A percentile compares a stretch with the other conserved stretches of the same genome.
Evolutionary conservation across 192 early-diverging fungal genomes (phyloP).

Genomic region (Phycomyces nitens): DNA sequence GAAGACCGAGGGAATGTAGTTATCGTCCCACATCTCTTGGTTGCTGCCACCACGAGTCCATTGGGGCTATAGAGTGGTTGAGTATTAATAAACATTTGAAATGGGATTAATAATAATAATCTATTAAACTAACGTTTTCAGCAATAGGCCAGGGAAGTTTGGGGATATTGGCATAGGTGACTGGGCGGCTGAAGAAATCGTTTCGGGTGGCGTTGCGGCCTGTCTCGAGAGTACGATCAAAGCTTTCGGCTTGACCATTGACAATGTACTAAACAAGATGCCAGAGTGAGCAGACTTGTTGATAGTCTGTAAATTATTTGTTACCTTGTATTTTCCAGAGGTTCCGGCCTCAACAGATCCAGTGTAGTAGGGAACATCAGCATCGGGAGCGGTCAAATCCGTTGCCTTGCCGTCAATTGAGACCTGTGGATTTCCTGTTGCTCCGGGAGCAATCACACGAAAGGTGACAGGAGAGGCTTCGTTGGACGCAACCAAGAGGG

Average conservation of each 20-base stretch:
- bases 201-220: constrained; percentile 29
- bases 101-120: too few relatives aligned
- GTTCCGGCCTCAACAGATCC: constrained; percentile 30
- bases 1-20: constrained; percentile 45
- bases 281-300: background rate
- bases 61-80: constrained; percentile 31
- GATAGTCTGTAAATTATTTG: background rate
- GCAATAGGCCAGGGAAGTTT: constrained; percentile 33
- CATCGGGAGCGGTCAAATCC: constrained; percentile 30
- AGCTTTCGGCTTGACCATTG: constrained; percentile 33
- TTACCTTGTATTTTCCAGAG: constrained; percentile 38
- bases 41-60: constrained; percentile 40
- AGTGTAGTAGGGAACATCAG: constrained; percentile 36
- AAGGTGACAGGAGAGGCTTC: constrained; percentile 40
- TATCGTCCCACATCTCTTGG: constrained; percentile 34
- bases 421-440: constrained; percentile 31
- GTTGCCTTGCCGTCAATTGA: constrained; percentile 32
- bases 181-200: constrained; percentile 40
- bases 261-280: constrained; percentile 29
- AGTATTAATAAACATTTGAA: too few relatives aligned
- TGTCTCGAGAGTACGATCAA: constrained; percentile 36
- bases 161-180: constrained; percentile 42
- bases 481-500: constrained; percentile 4
- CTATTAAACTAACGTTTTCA: constrained; percentile 8
- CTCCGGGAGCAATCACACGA: constrained; percentile 41